Evolutionary conservation across 805 yeast genomes (phyloP).

Genomic region (Wickerhamiella musiphila): DNA sequence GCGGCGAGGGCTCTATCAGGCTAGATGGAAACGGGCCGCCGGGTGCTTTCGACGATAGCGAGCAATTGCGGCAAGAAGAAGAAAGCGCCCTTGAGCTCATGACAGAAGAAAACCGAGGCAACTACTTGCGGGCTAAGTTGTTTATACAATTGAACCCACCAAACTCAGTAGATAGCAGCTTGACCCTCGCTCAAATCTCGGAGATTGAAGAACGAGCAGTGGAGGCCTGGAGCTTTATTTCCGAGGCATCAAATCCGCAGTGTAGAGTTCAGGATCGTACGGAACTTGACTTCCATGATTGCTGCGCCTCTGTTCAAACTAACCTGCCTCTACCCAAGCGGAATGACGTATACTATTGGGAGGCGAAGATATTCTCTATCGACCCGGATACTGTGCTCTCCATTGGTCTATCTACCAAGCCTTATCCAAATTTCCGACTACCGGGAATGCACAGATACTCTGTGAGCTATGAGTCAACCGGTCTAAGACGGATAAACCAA

Average conservation of each 20-base stretch:
- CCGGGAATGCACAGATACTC: constrained; percentile 87
- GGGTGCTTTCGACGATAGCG: constrained; percentile 48
- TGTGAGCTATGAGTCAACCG: constrained; percentile 73
- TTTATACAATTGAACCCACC: constrained; percentile 29
- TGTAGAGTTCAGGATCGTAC: constrained; percentile 47
- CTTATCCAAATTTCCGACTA: constrained; percentile 82
- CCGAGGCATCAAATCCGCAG: constrained; percentile 32
- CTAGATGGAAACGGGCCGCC: constrained; percentile 28
- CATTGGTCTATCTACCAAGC: constrained; percentile 67
- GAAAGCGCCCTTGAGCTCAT: constrained; percentile 48
- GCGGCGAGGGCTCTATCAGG: constrained; percentile 17
- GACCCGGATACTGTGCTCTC: constrained; percentile 36
- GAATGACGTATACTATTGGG: constrained; percentile 80
- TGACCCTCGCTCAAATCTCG: constrained; percentile 39
- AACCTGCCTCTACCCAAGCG: constrained; percentile 71
- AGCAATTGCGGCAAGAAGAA: constrained; percentile 41
- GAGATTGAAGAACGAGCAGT: constrained; percentile 76
- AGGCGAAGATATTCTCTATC: constrained; percentile 61
- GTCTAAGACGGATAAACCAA: constrained; percentile 61
- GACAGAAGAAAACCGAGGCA: constrained; percentile 32
- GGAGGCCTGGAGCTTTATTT: constrained; percentile 70
- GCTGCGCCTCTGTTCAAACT: constrained; percentile 54
- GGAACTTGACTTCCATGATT: constrained; percentile 31
- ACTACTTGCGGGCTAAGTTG: constrained; percentile 45
- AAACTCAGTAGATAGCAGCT: constrained; percentile 26